Evolutionary conservation across 768 basidiomycete species (phyloP).

Genomic region (Rhodotorula taiwanensis): DNA sequence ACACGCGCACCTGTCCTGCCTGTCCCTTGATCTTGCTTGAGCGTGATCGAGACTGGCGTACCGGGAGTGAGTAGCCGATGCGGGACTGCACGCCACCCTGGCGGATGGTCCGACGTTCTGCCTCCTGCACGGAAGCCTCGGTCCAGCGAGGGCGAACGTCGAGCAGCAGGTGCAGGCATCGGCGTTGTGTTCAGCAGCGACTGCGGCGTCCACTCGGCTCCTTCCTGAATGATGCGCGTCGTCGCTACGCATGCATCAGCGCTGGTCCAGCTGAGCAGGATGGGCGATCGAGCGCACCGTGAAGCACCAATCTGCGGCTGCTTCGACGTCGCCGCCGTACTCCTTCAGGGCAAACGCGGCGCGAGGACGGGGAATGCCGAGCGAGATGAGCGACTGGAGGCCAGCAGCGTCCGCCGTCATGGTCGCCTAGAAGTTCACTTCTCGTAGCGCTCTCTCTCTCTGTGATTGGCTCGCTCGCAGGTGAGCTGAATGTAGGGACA

Average conservation of each 20-base stretch:
- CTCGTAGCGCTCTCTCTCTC: too few species aligned
- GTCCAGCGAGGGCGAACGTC: not conserved
- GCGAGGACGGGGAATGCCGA: slow-evolving; percentile 15
- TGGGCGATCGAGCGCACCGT: slow-evolving; percentile 2
- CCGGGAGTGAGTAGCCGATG: slow-evolving; percentile 1
- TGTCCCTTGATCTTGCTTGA: slow-evolving; percentile 32
- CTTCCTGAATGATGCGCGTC: slow-evolving; percentile 25
- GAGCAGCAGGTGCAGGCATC: not conserved
- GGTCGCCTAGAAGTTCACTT: too few species aligned
- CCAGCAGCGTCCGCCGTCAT: not conserved
- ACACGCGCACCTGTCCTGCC: not conserved
- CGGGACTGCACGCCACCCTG: slow-evolving; percentile 9
- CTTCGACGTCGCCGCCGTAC: slow-evolving; percentile 18
- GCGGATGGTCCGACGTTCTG: not conserved
- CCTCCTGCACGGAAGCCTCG: too few species aligned
- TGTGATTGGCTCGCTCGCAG: too few species aligned
- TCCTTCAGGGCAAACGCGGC: slow-evolving; percentile 19
- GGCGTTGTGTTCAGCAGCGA: slow-evolving; percentile 5
- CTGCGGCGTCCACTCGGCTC: slow-evolving; percentile 24
- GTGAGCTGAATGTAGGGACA: too few species aligned
- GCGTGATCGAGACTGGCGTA: slow-evolving; percentile 14
- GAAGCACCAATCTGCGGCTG: slow-evolving; percentile 30
- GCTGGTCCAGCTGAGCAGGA: not conserved
- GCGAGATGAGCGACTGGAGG: slow-evolving; percentile 4
- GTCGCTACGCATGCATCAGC: too few species aligned